Evolutionary conservation across 768 basidiomycete genomes (phyloP).

Genomic region (Tricholoma flavovirens): DNA sequence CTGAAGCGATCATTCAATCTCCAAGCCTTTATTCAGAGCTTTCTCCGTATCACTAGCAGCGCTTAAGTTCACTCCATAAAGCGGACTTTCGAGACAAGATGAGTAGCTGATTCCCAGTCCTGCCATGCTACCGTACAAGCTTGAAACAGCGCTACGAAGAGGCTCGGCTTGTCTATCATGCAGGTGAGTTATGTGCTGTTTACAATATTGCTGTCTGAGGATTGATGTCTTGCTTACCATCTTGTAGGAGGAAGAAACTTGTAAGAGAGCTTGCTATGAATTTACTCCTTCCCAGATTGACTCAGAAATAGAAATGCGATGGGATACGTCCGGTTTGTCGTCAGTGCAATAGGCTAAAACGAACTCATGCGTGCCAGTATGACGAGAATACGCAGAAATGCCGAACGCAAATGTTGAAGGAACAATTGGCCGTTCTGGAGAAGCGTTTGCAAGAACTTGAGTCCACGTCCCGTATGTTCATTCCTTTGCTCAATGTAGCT

Average conservation of each 20-base stretch:
- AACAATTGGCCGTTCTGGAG: slow-evolving; percentile 50
- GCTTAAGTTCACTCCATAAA: neutral
- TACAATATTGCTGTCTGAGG: neutral
- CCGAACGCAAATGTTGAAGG: slow-evolving; percentile 51
- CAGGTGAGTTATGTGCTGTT: slow-evolving; percentile 25
- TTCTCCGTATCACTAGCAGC: too few relatives aligned
- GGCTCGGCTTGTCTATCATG: slow-evolving; percentile 41
- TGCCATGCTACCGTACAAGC: slow-evolving; percentile 17
- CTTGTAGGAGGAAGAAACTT: slow-evolving; percentile 36
- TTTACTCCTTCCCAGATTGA: neutral
- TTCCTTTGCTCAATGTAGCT: neutral
- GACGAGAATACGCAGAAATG: slow-evolving; percentile 57
- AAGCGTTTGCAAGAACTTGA: slow-evolving; percentile 50
- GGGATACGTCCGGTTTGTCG: slow-evolving; percentile 49
- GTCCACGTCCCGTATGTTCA: slow-evolving; percentile 20
- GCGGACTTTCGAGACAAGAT: neutral
- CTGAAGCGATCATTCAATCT: too few relatives aligned
- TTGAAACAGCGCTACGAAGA: slow-evolving; percentile 26
- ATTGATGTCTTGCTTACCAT: neutral
- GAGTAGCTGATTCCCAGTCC: neutral
- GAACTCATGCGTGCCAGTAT: slow-evolving; percentile 49
- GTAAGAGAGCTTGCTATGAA: slow-evolving; percentile 21
- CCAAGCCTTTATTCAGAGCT: too few relatives aligned
- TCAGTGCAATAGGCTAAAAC: slow-evolving; percentile 51
- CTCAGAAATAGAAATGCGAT: slow-evolving; percentile 50